These are phyloP conservation scores for Xylaria venustula DNA, from an alignment of 495 filamentous ascomycete species.

Conservation along the genomic window DNA sequence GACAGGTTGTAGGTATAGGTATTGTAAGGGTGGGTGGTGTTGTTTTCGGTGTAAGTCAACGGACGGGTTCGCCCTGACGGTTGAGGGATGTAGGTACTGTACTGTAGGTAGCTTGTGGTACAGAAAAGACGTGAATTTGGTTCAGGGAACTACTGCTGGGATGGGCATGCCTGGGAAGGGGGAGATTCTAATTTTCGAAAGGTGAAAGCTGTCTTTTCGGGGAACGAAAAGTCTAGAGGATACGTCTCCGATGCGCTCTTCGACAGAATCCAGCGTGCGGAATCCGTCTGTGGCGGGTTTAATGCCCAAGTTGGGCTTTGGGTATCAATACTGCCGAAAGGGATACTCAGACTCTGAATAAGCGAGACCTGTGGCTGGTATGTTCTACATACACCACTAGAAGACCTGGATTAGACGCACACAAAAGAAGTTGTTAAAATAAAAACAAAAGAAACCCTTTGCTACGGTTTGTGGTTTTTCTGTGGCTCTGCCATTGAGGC, in stretches of 20 bases:
- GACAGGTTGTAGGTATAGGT: not conserved
- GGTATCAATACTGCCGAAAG: conserved; percentile 4
- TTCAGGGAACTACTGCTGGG: not conserved
- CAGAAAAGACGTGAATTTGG: not conserved
- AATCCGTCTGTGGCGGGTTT: conserved; percentile 1
- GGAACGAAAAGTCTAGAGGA: not conserved
- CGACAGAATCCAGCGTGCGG: not conserved
- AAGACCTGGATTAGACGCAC: not conserved
- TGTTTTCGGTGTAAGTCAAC: conserved; percentile 12
- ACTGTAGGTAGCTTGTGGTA: not conserved
- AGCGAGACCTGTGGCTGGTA: conserved; percentile 6
- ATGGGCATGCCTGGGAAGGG: not conserved
- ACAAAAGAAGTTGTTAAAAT: not conserved
- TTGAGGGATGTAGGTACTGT: not conserved
- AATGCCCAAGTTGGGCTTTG: conserved; percentile 18
- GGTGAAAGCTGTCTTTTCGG: not conserved
- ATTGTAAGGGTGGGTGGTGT: not conserved
- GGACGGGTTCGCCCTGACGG: not conserved
- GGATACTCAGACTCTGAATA: not conserved
- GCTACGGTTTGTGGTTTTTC: not conserved
- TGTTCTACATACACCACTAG: not conserved
- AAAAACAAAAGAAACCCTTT: not conserved
- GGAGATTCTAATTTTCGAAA: conserved; percentile 1
- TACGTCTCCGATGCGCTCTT: not conserved
- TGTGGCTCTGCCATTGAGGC: not conserved